Conservation (phyloP, 1,284 basidiomycete genomes). For the Pisolithus thermaeus region DNA sequence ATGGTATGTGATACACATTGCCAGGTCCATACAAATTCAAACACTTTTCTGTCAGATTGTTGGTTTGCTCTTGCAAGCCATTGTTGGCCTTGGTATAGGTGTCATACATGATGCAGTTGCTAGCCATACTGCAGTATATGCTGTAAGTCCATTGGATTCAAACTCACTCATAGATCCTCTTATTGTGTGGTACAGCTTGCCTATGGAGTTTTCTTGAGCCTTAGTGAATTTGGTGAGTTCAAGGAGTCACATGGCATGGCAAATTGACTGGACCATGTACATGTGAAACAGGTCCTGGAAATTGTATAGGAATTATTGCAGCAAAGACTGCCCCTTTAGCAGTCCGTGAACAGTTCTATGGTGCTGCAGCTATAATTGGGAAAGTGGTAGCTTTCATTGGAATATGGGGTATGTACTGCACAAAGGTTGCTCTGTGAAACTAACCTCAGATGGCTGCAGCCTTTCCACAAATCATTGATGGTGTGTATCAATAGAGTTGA, state of each 20-base stretch:
- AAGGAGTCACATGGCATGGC: slow-evolving; percentile 1
- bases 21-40: not conserved
- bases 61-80: slow-evolving; percentile 63
- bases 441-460: not conserved
- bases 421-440: not conserved
- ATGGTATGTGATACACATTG: slow-evolving; percentile 43
- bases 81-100: slow-evolving; percentile 83
- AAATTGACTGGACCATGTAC: not conserved
- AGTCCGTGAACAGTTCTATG: slow-evolving; percentile 83
- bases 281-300: slow-evolving; percentile 55
- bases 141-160: slow-evolving; percentile 36
- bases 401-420: slow-evolving; percentile 55
- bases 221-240: slow-evolving; percentile 49
- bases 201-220: no score
- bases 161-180: not conserved
- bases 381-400: slow-evolving; percentile 87
- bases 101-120: slow-evolving; percentile 53
- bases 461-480: slow-evolving; percentile 8
- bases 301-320: slow-evolving; percentile 76
- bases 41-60: slow-evolving; percentile 41
- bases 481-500: not conserved
- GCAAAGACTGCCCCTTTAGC: slow-evolving; percentile 81
- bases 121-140: slow-evolving; percentile 70
- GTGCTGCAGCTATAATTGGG: slow-evolving; percentile 80
- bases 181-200: not conserved